phyloP scores from a whole-genome alignment of 2,329 filamentous ascomycete species.

The Hypomyces rosellus region DNA sequence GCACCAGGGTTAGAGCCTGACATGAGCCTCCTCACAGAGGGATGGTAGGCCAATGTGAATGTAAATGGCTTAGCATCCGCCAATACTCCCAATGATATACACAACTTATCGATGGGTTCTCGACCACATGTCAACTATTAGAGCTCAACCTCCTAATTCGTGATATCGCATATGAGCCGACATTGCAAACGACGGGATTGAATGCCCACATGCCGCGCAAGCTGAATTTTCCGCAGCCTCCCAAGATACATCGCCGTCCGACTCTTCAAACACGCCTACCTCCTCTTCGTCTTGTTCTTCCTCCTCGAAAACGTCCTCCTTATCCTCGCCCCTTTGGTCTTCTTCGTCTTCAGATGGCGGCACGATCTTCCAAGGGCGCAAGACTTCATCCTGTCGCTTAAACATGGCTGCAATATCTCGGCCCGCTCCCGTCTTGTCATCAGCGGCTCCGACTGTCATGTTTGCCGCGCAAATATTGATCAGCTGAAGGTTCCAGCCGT shows the following conservation, averaged over 20 bases:
- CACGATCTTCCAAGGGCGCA: slow-evolving; percentile 58
- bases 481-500: slow-evolving; percentile 71
- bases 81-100: too few species aligned
- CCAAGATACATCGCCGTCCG: slow-evolving; percentile 22
- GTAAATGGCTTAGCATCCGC: too few species aligned
- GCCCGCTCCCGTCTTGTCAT: slow-evolving; percentile 49
- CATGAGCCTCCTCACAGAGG: too few species aligned
- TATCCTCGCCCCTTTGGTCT: slow-evolving; percentile 18
- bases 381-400: slow-evolving; percentile 60
- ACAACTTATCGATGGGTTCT: too few species aligned
- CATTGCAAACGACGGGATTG: slow-evolving; percentile 52
- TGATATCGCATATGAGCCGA: slow-evolving; percentile 43
- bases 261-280: slow-evolving; percentile 11
- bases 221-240: slow-evolving; percentile 21
- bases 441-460: slow-evolving; percentile 57
- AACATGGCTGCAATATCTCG: slow-evolving; percentile 83
- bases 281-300: slow-evolving; percentile 21
- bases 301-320: slow-evolving; percentile 18
- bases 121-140: background rate
- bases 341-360: slow-evolving; percentile 25
- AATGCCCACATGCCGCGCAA: slow-evolving; percentile 45
- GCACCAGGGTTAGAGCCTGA: too few species aligned
- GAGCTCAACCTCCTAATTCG: slow-evolving; percentile 22
- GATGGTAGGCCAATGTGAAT: too few species aligned
- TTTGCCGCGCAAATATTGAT: slow-evolving; percentile 86